phyloP scores from a whole-genome alignment of 768 basidiomycete species.

The Rhodotorula toruloides region DNA sequence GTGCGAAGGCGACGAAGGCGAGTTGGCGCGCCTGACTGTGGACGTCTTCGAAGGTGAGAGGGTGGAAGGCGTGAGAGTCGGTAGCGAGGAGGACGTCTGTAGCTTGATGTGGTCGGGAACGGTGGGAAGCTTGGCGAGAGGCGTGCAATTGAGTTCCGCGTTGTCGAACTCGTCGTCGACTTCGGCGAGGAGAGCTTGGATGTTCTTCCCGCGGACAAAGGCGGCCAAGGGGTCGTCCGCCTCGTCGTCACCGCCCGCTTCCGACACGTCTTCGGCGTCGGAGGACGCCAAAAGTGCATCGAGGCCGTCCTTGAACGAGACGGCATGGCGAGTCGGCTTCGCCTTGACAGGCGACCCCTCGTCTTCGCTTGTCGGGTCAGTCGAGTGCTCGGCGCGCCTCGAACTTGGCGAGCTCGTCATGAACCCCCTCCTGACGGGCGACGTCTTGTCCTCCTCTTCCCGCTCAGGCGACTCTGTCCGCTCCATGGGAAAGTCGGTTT shows the following conservation, averaged over 20 bases:
- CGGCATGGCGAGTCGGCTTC: too few relatives aligned
- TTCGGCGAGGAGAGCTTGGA: constrained; percentile 4
- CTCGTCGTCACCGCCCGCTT: neutral
- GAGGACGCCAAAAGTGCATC: too few relatives aligned
- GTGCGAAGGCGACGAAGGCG: neutral
- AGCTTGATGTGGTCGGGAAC: neutral
- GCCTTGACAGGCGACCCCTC: constrained; percentile 1
- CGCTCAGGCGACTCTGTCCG: neutral
- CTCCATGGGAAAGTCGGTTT: too few relatives aligned
- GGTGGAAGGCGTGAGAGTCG: constrained; percentile 9
- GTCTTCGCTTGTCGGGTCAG: constrained; percentile 30
- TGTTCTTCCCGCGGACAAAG: neutral
- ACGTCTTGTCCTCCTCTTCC: neutral
- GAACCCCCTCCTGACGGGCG: too few relatives aligned
- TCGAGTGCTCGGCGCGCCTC: constrained; percentile 19
- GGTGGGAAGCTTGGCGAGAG: neutral
- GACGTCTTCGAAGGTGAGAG: neutral
- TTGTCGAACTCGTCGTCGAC: constrained; percentile 18
- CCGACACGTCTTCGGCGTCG: neutral
- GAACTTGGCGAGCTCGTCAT: constrained; percentile 12
- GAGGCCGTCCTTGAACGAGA: too few relatives aligned
- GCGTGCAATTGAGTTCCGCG: too few relatives aligned
- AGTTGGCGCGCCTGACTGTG: too few relatives aligned
- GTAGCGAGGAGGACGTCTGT: constrained; percentile 5
- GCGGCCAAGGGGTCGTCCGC: neutral